Percentiles rank a stretch among this genome's conserved stretches.
Conservation (phyloP, 2,329 filamentous ascomycete genomes). For the Pseudocercospora fuligena region DNA sequence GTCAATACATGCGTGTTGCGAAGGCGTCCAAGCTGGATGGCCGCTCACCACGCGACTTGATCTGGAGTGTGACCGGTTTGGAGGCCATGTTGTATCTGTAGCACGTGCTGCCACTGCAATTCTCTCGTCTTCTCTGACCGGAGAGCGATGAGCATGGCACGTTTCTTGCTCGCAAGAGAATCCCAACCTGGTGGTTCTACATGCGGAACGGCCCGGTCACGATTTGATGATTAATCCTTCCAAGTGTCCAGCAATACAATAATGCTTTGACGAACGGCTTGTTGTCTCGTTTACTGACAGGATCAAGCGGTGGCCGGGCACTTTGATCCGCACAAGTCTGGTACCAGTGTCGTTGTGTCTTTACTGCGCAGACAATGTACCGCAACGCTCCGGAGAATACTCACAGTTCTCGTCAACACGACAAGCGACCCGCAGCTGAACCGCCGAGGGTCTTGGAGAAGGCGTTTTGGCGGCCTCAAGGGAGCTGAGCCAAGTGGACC, state of each 20-base stretch:
- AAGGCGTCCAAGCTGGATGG: neutral
- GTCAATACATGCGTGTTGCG: slow-evolving; percentile 15
- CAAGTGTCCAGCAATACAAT: neutral
- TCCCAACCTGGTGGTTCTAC: neutral
- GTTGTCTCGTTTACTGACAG: neutral
- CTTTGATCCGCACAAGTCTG: no score
- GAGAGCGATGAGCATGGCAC: neutral
- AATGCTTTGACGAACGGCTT: neutral
- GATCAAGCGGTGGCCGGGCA: neutral
- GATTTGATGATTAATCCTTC: neutral
- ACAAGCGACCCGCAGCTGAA: neutral
- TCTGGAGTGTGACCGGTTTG: slow-evolving; percentile 48
- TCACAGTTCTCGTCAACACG: neutral
- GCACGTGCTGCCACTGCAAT: neutral
- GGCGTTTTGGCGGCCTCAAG: slow-evolving; percentile 11
- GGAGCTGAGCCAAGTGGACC: slow-evolving; percentile 7
- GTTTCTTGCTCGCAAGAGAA: no score
- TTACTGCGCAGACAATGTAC: neutral
- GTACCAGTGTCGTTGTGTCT: neutral
- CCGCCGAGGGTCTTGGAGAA: neutral
- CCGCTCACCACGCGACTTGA: slow-evolving; percentile 51
- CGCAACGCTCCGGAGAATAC: neutral
- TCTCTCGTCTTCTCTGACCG: neutral
- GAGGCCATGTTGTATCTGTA: slow-evolving; percentile 45
- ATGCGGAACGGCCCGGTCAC: neutral